Percentiles rank a stretch among this genome's conserved stretches.
These are phyloP conservation scores for Lipomyces sp. DNA, from an alignment of 805 yeast species.

Conservation along the genomic window DNA sequence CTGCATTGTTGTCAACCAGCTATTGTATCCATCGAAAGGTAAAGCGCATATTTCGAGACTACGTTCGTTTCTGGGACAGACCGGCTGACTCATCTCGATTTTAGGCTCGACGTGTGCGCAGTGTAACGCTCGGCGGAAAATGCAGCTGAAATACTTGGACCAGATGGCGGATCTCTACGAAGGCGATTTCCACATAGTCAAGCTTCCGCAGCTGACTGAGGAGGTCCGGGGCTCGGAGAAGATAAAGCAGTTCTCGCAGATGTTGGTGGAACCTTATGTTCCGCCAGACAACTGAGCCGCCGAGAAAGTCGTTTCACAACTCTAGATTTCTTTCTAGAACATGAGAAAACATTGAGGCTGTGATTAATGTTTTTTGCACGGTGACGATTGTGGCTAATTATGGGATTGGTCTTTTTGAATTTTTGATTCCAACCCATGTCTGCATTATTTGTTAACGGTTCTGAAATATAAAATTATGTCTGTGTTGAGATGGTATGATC, in stretches of 20 bases:
- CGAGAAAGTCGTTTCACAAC: neutral
- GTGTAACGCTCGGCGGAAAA: slow-evolving; percentile 88
- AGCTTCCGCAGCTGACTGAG: slow-evolving; percentile 90
- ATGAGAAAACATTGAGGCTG: neutral
- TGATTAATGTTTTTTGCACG: neutral
- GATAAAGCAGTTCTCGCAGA: slow-evolving; percentile 76
- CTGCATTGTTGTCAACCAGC: slow-evolving; percentile 92
- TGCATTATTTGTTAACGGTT: too few relatives aligned
- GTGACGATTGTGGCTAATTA: too few relatives aligned
- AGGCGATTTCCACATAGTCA: slow-evolving; percentile 85
- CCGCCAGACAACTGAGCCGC: too few relatives aligned
- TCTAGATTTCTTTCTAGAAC: neutral
- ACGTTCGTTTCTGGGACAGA: too few relatives aligned
- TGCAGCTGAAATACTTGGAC: slow-evolving; percentile 92
- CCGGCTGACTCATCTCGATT: slow-evolving; percentile 31
- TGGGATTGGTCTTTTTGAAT: too few relatives aligned
- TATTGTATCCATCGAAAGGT: slow-evolving; percentile 72
- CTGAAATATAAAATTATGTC: too few relatives aligned
- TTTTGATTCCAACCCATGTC: too few relatives aligned
- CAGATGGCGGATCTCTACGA: slow-evolving; percentile 96
- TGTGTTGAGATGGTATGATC: too few relatives aligned
- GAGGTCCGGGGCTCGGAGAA: slow-evolving; percentile 93
- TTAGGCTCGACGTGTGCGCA: slow-evolving; percentile 64
- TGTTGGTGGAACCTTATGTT: slow-evolving; percentile 48
- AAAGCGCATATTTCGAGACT: too few relatives aligned